These are phyloP conservation scores for Theileria sp. DNA, from an alignment of 169 alveolate species.

Conservation along the genomic window DNA sequence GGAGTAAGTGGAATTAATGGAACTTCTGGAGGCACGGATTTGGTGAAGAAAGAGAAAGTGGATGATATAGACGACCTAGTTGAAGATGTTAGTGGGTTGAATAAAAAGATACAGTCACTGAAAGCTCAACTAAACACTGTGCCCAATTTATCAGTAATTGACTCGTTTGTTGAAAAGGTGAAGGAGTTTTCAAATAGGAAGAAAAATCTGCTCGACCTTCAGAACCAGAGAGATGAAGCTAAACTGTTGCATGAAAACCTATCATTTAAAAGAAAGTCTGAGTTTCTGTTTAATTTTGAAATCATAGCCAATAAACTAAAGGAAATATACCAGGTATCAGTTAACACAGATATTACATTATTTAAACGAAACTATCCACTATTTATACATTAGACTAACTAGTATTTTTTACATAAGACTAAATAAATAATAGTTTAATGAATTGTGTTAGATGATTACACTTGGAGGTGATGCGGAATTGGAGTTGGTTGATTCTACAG, in stretches of 20 bases:
- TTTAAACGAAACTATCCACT: not conserved
- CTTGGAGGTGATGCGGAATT: constrained; percentile 98
- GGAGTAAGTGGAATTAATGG: constrained; percentile 2
- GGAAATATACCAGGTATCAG: constrained; percentile 81
- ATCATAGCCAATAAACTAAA: constrained; percentile 82
- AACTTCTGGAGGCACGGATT: constrained; percentile 20
- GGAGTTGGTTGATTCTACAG: constrained; percentile 93
- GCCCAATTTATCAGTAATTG: constrained; percentile 62
- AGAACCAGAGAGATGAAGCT: constrained; percentile 64
- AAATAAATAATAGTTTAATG: not conserved
- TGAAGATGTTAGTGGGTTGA: constrained; percentile 6
- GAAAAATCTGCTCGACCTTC: constrained; percentile 60
- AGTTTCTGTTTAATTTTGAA: constrained; percentile 80
- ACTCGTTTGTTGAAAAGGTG: constrained; percentile 63
- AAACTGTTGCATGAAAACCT: constrained; percentile 58
- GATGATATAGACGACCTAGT: constrained; percentile 19
- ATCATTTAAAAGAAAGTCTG: constrained; percentile 71
- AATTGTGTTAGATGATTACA: constrained; percentile 76
- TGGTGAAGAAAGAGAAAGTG: constrained; percentile 28
- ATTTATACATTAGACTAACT: too few relatives aligned
- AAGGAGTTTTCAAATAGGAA: constrained; percentile 63
- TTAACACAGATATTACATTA: not conserved
- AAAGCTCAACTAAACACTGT: constrained; percentile 47
- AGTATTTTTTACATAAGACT: not conserved
- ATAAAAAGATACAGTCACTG: constrained; percentile 66